phyloP scores from a whole-genome alignment of 768 basidiomycete species.

The Rubroboletus pulcherrimus region DNA sequence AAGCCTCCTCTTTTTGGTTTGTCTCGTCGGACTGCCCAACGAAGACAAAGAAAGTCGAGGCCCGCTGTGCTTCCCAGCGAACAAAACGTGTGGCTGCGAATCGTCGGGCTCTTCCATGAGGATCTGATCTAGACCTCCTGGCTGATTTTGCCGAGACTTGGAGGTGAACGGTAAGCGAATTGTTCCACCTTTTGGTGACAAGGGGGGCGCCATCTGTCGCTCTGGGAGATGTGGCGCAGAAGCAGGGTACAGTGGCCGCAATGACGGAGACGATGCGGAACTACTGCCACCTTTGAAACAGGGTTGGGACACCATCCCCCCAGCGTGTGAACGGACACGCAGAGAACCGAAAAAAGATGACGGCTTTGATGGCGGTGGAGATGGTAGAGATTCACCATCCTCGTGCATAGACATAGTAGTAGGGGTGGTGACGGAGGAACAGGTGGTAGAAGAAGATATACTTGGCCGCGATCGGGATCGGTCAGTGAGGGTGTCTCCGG shows the following conservation, averaged over 20 bases:
- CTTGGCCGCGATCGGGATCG: constrained; percentile 56
- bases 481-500: constrained; percentile 39
- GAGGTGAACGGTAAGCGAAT: constrained; percentile 32
- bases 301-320: constrained; percentile 30
- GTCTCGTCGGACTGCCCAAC: constrained; percentile 36
- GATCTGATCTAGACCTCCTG: constrained; percentile 17
- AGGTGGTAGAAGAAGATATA: constrained; percentile 58
- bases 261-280: constrained; percentile 31
- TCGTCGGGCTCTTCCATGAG: constrained; percentile 26
- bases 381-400: constrained; percentile 38
- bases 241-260: constrained; percentile 37
- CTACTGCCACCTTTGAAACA: constrained; percentile 27
- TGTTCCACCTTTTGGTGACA: constrained; percentile 29
- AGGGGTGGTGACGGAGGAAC: constrained; percentile 41
- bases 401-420: constrained; percentile 37
- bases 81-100: constrained; percentile 30
- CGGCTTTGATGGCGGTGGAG: constrained; percentile 33
- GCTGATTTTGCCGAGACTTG: constrained; percentile 18
- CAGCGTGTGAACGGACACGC: constrained; percentile 28
- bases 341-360: constrained; percentile 33
- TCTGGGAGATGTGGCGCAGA: constrained; percentile 40
- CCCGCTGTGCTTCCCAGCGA: constrained; percentile 19
- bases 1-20: constrained; percentile 57
- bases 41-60: constrained; percentile 32
- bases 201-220: constrained; percentile 29